Evolutionary conservation across 768 basidiomycete species (phyloP).

Genomic region (Hygrophorus pudorinus): DNA sequence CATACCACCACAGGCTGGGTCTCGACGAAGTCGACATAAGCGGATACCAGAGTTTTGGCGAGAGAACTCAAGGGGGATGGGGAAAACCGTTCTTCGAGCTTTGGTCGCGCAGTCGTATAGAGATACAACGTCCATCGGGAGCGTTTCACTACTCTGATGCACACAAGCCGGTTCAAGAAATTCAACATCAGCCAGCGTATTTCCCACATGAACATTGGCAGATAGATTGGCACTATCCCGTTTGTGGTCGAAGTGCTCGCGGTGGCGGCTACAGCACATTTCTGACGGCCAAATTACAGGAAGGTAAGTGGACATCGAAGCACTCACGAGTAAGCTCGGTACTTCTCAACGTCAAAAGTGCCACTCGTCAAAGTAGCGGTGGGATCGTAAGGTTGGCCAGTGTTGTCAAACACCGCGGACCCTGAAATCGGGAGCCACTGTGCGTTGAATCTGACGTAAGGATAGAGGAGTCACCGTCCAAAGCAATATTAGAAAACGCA

Average conservation of each 20-base stretch:
- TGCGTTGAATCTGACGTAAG: slow-evolving; percentile 46
- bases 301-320: slow-evolving; percentile 31
- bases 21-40: too few relatives aligned
- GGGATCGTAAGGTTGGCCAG: slow-evolving; percentile 56
- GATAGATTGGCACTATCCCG: slow-evolving; percentile 48
- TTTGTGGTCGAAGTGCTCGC: slow-evolving; percentile 52
- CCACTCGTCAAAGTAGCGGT: slow-evolving; percentile 50
- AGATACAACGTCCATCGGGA: slow-evolving; percentile 78
- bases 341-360: slow-evolving; percentile 54
- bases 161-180: slow-evolving; percentile 58
- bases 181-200: slow-evolving; percentile 76
- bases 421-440: slow-evolving; percentile 71
- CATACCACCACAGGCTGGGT: too few relatives aligned
- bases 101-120: slow-evolving; percentile 63
- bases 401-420: slow-evolving; percentile 60
- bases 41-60: too few relatives aligned
- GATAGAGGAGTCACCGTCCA: slow-evolving; percentile 1
- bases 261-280: slow-evolving; percentile 52
- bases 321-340: slow-evolving; percentile 55
- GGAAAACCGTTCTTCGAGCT: too few relatives aligned
- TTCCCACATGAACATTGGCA: slow-evolving; percentile 62
- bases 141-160: slow-evolving; percentile 70
- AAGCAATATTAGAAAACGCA: slow-evolving; percentile 23
- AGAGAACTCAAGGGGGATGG: too few relatives aligned
- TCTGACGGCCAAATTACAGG: slow-evolving; percentile 69